Evolutionary conservation across 2,329 filamentous ascomycete species (phyloP).

Genomic region (Colletotrichum navitas): DNA sequence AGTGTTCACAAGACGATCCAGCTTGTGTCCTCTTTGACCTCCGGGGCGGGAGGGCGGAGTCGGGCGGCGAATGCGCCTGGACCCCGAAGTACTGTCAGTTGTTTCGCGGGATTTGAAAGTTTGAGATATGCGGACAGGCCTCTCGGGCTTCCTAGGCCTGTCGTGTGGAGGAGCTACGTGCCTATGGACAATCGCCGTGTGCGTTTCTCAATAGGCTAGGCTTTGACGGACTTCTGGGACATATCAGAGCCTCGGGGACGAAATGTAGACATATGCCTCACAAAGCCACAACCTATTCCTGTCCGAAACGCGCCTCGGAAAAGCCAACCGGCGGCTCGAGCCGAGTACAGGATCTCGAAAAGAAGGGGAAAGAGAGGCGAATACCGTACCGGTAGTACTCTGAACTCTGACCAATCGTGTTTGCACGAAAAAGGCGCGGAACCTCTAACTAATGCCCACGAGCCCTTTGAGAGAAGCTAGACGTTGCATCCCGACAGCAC

Average conservation of each 20-base stretch:
- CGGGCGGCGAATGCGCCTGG: constrained; percentile 4
- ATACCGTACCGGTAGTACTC: too few species aligned
- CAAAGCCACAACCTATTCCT: background rate
- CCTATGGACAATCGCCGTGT: background rate
- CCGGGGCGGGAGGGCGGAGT: constrained; percentile 16
- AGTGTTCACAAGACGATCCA: background rate
- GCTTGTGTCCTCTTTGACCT: background rate
- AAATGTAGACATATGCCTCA: background rate
- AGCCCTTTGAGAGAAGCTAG: background rate
- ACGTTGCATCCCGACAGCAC: constrained; percentile 28
- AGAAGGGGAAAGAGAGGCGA: background rate
- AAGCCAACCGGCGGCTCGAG: background rate
- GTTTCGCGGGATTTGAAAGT: constrained; percentile 30
- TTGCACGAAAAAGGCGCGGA: constrained; percentile 35
- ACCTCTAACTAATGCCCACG: background rate
- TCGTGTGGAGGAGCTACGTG: constrained; percentile 6
- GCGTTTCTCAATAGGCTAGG: background rate
- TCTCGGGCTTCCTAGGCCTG: constrained; percentile 5
- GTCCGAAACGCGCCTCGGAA: background rate
- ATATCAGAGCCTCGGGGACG: background rate
- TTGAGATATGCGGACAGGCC: background rate
- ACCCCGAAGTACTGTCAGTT: background rate
- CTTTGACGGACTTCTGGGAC: background rate
- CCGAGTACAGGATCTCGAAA: background rate
- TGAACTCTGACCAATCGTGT: constrained; percentile 17